A percentile compares a stretch with the other conserved stretches of the same genome.
Conservation (phyloP, 306 rosid species). For the Cucurbita maxima region DNA sequence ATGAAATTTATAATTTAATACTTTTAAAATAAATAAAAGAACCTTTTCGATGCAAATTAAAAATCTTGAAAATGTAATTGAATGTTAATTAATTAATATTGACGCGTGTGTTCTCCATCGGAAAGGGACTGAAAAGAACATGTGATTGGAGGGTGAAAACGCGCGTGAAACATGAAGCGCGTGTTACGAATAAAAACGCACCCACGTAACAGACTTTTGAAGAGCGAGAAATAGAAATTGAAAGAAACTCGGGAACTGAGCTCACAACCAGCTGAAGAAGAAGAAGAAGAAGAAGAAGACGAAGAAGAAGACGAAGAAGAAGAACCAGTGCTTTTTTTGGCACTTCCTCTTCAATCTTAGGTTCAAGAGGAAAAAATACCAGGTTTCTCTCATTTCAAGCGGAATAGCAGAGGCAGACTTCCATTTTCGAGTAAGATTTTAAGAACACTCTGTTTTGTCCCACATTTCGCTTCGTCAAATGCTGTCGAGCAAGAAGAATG, state of each 20-base stretch:
- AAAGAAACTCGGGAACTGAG: slow-evolving; percentile 32
- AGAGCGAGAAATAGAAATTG: slow-evolving; percentile 1
- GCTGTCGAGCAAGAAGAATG: background rate
- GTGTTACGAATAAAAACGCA: background rate
- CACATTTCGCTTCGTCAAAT: background rate
- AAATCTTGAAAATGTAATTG: too few species aligned
- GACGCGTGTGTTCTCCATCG: background rate
- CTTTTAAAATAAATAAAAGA: too few species aligned
- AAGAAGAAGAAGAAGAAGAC: background rate
- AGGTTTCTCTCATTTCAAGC: background rate
- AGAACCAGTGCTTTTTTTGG: background rate
- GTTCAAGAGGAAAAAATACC: too few species aligned
- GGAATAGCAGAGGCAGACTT: background rate
- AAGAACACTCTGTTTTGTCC: background rate
- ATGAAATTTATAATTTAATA: too few species aligned
- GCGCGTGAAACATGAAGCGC: slow-evolving; percentile 1
- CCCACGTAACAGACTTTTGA: slow-evolving; percentile 8
- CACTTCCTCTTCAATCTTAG: background rate
- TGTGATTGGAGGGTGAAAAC: background rate
- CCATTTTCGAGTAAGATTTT: background rate
- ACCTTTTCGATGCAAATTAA: too few species aligned
- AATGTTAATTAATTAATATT: too few species aligned
- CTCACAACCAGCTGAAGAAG: slow-evolving; percentile 11
- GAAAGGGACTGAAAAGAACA: background rate
- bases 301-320: background rate